Percentiles rank a stretch among this genome's conserved stretches.
phyloP scores from a whole-genome alignment of 805 yeast genomes.

The Allodekkera sacchari region DNA sequence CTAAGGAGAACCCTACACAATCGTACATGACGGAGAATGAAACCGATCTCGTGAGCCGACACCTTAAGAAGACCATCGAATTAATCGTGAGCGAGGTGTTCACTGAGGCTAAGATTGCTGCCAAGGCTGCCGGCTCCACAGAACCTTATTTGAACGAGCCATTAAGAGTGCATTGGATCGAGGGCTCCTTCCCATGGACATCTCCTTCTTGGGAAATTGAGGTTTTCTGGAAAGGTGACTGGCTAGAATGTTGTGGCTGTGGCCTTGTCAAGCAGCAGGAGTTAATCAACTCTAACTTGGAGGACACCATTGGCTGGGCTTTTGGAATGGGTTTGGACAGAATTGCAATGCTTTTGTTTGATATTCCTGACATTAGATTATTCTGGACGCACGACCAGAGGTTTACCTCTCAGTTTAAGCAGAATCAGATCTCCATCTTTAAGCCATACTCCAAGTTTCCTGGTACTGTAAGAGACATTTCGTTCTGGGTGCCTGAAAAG shows the following conservation, averaged over 20 bases:
- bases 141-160: conserved; percentile 64
- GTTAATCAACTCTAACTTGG: conserved; percentile 60
- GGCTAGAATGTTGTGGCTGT: conserved; percentile 97
- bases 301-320: conserved; percentile 85
- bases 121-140: conserved; percentile 50
- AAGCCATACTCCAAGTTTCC: conserved; percentile 90
- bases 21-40: conserved; percentile 62
- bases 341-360: conserved; percentile 91
- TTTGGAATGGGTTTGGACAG: conserved; percentile 94
- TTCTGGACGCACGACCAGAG: conserved; percentile 86
- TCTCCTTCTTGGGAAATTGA: conserved; percentile 98
- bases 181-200: conserved; percentile 96
- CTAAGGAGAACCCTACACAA: conserved; percentile 70
- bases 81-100: conserved; percentile 76
- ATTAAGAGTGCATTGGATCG: conserved; percentile 85
- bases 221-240: conserved; percentile 97
- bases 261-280: conserved; percentile 83
- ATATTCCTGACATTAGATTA: conserved; percentile 88
- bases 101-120: conserved; percentile 57
- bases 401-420: conserved; percentile 62
- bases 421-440: conserved; percentile 61
- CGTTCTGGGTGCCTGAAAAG: conserved; percentile 73
- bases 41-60: conserved; percentile 59
- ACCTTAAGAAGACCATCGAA: conserved; percentile 82
- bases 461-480: conserved; percentile 75